A percentile compares a stretch with the other conserved stretches of the same genome.
Conservation (phyloP, 129 eudicot species). For the Dittrichia graveolens region DNA sequence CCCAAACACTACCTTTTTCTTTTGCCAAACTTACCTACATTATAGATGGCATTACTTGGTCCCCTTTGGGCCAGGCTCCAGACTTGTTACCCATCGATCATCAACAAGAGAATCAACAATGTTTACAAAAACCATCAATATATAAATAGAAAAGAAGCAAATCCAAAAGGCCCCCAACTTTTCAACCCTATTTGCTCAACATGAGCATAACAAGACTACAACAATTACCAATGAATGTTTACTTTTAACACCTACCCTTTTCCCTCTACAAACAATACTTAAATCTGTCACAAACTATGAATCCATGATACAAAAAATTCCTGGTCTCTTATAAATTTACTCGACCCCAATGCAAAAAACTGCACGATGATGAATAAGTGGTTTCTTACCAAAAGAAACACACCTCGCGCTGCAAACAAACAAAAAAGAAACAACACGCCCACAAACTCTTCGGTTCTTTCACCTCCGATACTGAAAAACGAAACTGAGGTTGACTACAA, state of each 20-base stretch:
- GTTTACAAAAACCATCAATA: constrained; percentile 15
- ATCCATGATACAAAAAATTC: constrained; percentile 5
- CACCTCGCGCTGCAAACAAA: constrained; percentile 26
- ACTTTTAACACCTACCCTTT: constrained; percentile 12
- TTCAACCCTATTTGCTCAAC: constrained; percentile 39
- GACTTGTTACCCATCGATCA: no score
- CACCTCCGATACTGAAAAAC: constrained; percentile 27
- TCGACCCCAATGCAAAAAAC: constrained; percentile 7
- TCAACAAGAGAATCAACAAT: background rate
- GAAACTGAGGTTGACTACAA: background rate
- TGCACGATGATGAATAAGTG: constrained; percentile 21
- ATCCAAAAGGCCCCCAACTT: constrained; percentile 6
- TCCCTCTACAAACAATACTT: constrained; percentile 21
- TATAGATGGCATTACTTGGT: no score
- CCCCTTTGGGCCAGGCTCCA: no score
- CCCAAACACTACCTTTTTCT: no score
- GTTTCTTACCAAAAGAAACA: constrained; percentile 23
- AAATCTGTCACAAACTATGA: constrained; percentile 23
- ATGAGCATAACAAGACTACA: constrained; percentile 27
- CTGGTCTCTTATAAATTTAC: constrained; percentile 9
- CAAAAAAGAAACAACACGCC: constrained; percentile 17
- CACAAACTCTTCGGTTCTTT: constrained; percentile 30
- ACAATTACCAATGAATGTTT: constrained; percentile 32
- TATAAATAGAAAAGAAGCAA: constrained; percentile 16
- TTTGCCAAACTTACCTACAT: no score